phyloP scores from a whole-genome alignment of 1,139 yeast species.

The Geotrichum carabidarum region DNA sequence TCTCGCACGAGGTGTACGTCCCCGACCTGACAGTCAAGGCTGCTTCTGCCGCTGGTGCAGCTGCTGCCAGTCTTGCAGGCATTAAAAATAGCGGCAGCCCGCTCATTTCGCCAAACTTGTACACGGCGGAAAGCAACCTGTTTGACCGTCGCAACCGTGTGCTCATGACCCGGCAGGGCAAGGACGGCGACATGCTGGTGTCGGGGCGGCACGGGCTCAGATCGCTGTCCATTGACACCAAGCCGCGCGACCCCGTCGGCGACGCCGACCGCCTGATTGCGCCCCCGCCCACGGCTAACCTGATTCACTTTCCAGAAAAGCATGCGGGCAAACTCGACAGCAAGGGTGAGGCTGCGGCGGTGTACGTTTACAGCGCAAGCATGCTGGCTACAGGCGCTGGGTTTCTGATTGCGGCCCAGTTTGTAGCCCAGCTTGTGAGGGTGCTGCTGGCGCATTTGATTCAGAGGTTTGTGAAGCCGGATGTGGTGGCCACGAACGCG shows the following conservation, averaged over 20 bases:
- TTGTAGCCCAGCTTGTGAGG: constrained; percentile 67
- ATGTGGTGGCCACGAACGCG: constrained; percentile 70
- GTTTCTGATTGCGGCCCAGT: constrained; percentile 64
- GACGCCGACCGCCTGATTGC: too few species aligned
- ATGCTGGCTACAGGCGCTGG: constrained; percentile 49
- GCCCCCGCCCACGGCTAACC: too few species aligned
- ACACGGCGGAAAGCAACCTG: too few species aligned
- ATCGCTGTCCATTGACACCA: too few species aligned
- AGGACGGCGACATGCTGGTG: too few species aligned
- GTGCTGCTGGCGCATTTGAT: constrained; percentile 73
- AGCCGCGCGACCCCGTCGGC: too few species aligned
- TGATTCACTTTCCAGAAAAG: too few species aligned
- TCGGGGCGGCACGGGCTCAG: too few species aligned
- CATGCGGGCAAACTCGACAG: too few species aligned
- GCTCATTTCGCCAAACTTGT: not conserved
- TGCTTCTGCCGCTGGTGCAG: not conserved
- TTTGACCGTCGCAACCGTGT: too few species aligned
- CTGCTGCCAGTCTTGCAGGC: too few species aligned
- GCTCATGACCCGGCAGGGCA: too few species aligned
- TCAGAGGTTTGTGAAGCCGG: constrained; percentile 69
- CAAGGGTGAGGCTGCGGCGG: not conserved
- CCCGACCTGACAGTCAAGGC: not conserved
- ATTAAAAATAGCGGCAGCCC: not conserved
- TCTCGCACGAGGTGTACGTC: constrained; percentile 1
- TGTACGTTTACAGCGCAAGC: constrained; percentile 21